Evolutionary conservation across 371 early-diverging fungal genomes (phyloP).

Genomic region (Mucor plumbeus): DNA sequence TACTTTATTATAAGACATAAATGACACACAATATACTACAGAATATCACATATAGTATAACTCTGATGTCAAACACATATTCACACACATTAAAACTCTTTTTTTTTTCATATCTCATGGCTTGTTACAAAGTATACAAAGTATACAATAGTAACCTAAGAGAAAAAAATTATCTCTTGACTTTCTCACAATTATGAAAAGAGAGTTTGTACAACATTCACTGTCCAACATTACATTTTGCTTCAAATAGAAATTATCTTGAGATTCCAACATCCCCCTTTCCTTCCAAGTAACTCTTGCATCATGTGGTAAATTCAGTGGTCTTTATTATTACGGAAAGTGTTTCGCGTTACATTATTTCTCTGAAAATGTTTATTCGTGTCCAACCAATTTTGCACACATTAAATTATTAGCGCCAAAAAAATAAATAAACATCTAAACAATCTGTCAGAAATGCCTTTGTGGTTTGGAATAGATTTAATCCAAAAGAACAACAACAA

Average conservation of each 20-base stretch:
- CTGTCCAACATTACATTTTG: slow-evolving; percentile 5
- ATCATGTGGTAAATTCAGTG: slow-evolving; percentile 6
- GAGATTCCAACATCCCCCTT: not conserved
- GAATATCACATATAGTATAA: not conserved
- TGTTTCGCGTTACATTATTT: not conserved
- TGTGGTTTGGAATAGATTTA: not conserved
- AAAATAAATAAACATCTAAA: no score
- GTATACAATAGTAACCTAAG: not conserved
- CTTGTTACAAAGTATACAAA: not conserved
- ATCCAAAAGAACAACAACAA: no score
- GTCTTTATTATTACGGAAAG: not conserved
- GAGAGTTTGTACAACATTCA: not conserved
- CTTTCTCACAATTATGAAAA: not conserved
- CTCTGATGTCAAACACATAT: not conserved
- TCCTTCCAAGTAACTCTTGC: not conserved
- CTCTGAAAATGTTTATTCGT: not conserved
- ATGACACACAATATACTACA: not conserved
- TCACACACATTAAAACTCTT: no score
- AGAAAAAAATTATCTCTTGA: slow-evolving; percentile 1
- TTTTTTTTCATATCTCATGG: no score
- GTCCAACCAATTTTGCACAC: not conserved
- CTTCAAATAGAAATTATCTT: not conserved
- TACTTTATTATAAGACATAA: no score
- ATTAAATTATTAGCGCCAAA: not conserved
- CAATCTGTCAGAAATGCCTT: not conserved